Evolutionary conservation across 306 rosid species (phyloP), one percentile per base, ranked within the genome.

Genomic region (Senna tora): DNA sequence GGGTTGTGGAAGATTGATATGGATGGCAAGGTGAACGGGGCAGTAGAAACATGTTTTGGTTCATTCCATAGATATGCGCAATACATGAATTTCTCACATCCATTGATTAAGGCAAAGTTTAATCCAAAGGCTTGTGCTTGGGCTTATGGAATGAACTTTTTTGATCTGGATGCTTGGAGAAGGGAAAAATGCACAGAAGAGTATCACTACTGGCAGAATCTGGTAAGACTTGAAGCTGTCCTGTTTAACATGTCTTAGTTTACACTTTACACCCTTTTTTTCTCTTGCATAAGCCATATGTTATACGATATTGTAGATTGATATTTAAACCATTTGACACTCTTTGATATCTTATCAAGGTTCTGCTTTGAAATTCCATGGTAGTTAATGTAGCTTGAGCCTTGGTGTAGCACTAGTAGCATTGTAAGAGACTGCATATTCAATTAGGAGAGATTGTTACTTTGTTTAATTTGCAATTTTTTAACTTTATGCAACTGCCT

Each of bases 81-180:
- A 77, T 91, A 88, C 83, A 88, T 91, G 95, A 91, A 91, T 75
- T 91, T 91, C 88, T 91, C 97, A 1, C 94, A 91, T 68, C 97
- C 97, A 7, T 80, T 88, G 83, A 91, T 91, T 43, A 88, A 86
- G 82, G 89, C 86, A 73, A 87, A 75, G 77, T 91, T 91, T 64
- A 85, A 87, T 67, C 97, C 97, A 12, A 91, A 91, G 67, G 83
- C 94, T 5, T 91, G 97, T 16, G 97, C 95, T 2, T 91, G 97
- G 97, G 97, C 97, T 56, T 88, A 91, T 80, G 97, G 95, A 63
- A 91, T 91, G 97, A 91, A 91, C 81, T 88, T 88, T 80, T 91
- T 91, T 75, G 97, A 91, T 87, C 67, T 91, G 75, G 95, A 91
- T 81, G 97, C 94, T 51, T 91, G 97, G 97, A 83, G 94, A 84